These are phyloP conservation scores for Salix dunnii DNA, from an alignment of 345 rosid genomes.

Conservation along the genomic window DNA sequence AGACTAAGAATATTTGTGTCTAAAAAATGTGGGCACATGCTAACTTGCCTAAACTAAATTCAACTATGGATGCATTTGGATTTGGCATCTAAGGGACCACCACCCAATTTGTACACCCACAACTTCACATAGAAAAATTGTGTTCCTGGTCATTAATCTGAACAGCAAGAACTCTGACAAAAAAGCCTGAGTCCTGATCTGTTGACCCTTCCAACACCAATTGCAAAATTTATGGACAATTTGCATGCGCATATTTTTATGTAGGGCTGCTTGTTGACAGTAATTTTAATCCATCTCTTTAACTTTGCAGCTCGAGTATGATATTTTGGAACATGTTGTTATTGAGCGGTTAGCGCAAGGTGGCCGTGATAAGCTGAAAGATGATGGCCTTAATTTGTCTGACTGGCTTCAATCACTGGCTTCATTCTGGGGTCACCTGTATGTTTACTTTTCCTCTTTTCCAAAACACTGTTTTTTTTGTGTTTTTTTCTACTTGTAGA, in stretches of 20 bases:
- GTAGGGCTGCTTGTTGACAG: not conserved
- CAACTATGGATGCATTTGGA: not conserved
- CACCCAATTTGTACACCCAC: not conserved
- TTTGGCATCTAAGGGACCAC: not conserved
- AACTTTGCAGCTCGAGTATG: constrained; percentile 79
- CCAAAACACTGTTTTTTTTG: not conserved
- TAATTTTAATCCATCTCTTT: not conserved
- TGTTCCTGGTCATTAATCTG: not conserved
- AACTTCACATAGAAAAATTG: not conserved
- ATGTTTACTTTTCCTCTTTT: constrained; percentile 44
- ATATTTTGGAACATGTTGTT: constrained; percentile 94
- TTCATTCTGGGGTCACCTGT: constrained; percentile 99
- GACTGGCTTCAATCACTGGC: constrained; percentile 99
- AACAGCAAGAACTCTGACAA: not conserved
- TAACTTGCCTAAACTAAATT: not conserved
- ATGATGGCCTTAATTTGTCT: constrained; percentile 95
- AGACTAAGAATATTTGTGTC: not conserved
- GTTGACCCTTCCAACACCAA: not conserved
- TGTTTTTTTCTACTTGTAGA: not conserved
- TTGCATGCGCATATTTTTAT: not conserved
- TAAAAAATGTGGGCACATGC: not conserved
- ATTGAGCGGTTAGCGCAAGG: constrained; percentile 92
- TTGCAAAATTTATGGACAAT: not conserved
- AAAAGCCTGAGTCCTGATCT: not conserved
- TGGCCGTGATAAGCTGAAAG: constrained; percentile 96